Evolutionary conservation across 1,284 basidiomycete genomes (phyloP).

Genomic region (Ganoderma meredithae): DNA sequence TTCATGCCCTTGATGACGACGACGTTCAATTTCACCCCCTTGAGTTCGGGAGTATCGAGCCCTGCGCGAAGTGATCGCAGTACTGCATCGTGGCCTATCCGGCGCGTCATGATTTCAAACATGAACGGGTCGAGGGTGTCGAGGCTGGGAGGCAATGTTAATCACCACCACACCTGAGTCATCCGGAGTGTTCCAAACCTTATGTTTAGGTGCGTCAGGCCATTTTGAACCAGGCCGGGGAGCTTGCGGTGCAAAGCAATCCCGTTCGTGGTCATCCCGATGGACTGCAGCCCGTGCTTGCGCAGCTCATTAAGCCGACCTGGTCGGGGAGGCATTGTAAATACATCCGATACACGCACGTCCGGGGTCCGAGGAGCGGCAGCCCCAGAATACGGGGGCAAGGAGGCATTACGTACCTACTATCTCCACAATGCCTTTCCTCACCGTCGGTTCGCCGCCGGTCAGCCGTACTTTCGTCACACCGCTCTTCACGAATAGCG

Average conservation of each 20-base stretch:
- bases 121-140: constrained; percentile 90
- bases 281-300: constrained; percentile 69
- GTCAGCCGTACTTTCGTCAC: constrained; percentile 89
- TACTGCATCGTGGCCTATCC: constrained; percentile 79
- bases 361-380: constrained; percentile 6
- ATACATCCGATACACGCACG: constrained; percentile 8
- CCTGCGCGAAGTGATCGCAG: constrained; percentile 74
- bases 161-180: constrained; percentile 14
- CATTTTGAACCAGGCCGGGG: constrained; percentile 70
- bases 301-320: constrained; percentile 65
- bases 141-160: constrained; percentile 53
- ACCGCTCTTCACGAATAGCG: constrained; percentile 82
- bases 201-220: constrained; percentile 85
- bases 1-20: constrained; percentile 87
- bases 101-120: constrained; percentile 86
- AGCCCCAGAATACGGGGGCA: neutral
- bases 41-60: constrained; percentile 54
- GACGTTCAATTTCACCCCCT: constrained; percentile 82
- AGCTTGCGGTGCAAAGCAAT: constrained; percentile 78
- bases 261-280: constrained; percentile 90
- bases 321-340: constrained; percentile 40
- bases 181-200: constrained; percentile 53
- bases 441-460: constrained; percentile 88
- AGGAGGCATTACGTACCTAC: constrained; percentile 56
- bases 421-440: constrained; percentile 80